Percentiles rank a stretch among this genome's conserved stretches.
phyloP scores from a whole-genome alignment of 2,329 filamentous ascomycete genomes.

The Cordyceps cateniannulata region DNA sequence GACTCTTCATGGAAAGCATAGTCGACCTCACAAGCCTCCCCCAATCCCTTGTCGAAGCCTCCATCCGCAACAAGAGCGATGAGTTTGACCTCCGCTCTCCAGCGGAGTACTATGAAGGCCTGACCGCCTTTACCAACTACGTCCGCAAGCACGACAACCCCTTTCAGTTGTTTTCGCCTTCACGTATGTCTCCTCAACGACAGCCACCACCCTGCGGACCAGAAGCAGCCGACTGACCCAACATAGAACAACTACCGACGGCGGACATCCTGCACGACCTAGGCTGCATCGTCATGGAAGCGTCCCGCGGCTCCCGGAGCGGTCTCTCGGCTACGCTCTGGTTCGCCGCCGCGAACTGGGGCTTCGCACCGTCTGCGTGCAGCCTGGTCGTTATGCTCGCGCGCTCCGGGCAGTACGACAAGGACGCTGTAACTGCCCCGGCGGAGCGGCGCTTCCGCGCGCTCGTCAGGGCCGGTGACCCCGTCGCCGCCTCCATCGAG shows the following conservation, averaged over 20 bases:
- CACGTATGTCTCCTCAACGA: neutral
- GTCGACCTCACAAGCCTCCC: neutral
- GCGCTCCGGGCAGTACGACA: conserved; percentile 17
- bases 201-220: neutral
- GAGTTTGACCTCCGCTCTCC: neutral
- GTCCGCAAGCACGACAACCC: neutral
- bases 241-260: neutral
- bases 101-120: neutral
- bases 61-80: neutral
- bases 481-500: conserved; percentile 29
- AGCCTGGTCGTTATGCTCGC: conserved; percentile 21
- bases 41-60: neutral
- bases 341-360: conserved; percentile 25
- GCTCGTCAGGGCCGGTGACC: conserved; percentile 26
- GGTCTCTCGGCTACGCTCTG: conserved; percentile 23
- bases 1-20: neutral
- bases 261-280: conserved; percentile 21
- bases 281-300: conserved; percentile 22
- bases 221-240: neutral
- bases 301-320: conserved; percentile 10
- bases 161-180: neutral
- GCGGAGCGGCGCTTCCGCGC: conserved; percentile 24
- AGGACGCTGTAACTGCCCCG: conserved; percentile 13
- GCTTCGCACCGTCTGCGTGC: conserved; percentile 26
- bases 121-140: neutral